Percentiles rank a stretch among this genome's conserved stretches.
Conservation (phyloP, 73 alveolate genomes). For the Paramecium pentaurelia region DNA sequence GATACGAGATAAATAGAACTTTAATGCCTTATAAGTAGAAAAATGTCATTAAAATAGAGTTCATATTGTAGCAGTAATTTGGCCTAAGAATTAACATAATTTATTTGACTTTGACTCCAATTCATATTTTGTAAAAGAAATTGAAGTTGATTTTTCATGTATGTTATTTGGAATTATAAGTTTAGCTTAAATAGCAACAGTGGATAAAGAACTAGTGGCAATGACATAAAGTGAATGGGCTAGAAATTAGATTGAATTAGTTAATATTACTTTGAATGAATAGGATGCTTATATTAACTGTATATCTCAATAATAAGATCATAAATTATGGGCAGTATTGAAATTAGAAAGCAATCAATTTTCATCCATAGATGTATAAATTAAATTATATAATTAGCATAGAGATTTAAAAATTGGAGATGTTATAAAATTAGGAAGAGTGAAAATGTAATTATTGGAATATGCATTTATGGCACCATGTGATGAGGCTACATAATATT, state of each 20-base stretch:
- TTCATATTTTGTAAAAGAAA: neutral
- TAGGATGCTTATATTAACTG: neutral
- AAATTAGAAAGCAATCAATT: slow-evolving; percentile 9
- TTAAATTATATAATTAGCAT: neutral
- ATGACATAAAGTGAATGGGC: slow-evolving; percentile 3
- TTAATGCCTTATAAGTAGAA: slow-evolving; percentile 29
- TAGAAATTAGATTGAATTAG: neutral
- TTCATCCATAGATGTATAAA: neutral
- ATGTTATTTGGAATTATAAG: no score
- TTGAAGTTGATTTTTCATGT: slow-evolving; percentile 38
- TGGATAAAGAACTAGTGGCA: slow-evolving; percentile 13
- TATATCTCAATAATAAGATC: neutral
- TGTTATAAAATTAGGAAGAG: slow-evolving; percentile 39
- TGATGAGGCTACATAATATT: slow-evolving; percentile 20
- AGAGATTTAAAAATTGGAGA: neutral
- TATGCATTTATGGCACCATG: slow-evolving; percentile 2
- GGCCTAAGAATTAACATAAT: slow-evolving; percentile 47
- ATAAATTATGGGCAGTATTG: slow-evolving; percentile 34
- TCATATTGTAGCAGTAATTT: slow-evolving; percentile 21
- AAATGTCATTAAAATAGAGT: neutral
- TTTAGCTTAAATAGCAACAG: neutral
- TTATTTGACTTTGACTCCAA: slow-evolving; percentile 35
- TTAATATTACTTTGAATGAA: neutral
- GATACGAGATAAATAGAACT: neutral
- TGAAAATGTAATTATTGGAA: slow-evolving; percentile 15